Percentiles rank a stretch among this genome's conserved stretches.
Evolutionary conservation across 768 basidiomycete genomes (phyloP).

Genomic region (Naganishia vaughanmartiniae): DNA sequence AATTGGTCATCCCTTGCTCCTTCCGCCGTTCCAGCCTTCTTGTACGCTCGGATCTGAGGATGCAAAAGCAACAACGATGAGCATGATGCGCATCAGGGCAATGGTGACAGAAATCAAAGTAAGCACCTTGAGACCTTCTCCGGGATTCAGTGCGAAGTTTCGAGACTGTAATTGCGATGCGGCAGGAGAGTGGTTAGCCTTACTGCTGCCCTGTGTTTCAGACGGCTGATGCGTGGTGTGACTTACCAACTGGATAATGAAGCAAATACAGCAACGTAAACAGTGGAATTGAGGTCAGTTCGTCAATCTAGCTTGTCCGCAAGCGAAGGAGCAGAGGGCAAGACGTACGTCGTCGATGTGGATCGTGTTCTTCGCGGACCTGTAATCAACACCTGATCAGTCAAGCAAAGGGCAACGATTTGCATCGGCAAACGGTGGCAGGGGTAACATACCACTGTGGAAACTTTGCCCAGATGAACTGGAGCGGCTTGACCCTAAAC

Average conservation of each 20-base stretch:
- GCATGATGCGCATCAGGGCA: constrained; percentile 26
- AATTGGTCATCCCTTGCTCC: constrained; percentile 66
- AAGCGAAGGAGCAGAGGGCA: not conserved
- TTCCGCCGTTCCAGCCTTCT: constrained; percentile 67
- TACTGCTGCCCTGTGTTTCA: not conserved
- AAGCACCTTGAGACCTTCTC: constrained; percentile 69
- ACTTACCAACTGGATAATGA: constrained; percentile 20
- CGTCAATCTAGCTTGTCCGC: not conserved
- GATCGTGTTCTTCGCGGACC: constrained; percentile 70
- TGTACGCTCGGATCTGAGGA: constrained; percentile 75
- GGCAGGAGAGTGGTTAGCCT: not conserved
- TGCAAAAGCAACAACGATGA: not conserved
- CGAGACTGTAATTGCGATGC: constrained; percentile 53
- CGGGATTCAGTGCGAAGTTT: constrained; percentile 84
- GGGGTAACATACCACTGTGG: constrained; percentile 16
- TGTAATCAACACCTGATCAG: constrained; percentile 39
- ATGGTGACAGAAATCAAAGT: not conserved
- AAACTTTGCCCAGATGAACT: constrained; percentile 29
- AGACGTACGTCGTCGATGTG: constrained; percentile 76
- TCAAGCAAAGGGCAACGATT: too few species aligned
- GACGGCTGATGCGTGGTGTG: not conserved
- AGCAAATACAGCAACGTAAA: not conserved
- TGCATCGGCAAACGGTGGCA: too few species aligned
- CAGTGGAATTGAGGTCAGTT: not conserved
- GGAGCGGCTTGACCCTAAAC: constrained; percentile 46